Evolutionary conservation across 1,139 yeast species (phyloP).

Genomic region (Pichia norvegensis): DNA sequence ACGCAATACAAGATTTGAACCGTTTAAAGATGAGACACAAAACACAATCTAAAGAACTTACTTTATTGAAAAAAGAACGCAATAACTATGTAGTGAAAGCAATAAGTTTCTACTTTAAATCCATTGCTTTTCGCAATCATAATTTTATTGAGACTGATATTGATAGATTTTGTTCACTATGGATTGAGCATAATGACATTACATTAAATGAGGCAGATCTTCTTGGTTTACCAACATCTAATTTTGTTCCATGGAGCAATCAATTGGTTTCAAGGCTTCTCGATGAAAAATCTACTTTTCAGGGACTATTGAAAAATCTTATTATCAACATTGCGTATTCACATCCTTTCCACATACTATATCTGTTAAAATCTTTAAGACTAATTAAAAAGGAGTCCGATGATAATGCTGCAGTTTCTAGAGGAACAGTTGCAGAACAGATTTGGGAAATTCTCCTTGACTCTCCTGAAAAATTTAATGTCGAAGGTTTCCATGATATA

Average conservation of each 20-base stretch:
- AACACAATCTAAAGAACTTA: slow-evolving; percentile 44
- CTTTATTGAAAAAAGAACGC: slow-evolving; percentile 32
- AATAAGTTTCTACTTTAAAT: slow-evolving; percentile 50
- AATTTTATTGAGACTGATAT: slow-evolving; percentile 47
- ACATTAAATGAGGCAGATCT: slow-evolving; percentile 14
- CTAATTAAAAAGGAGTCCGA: slow-evolving; percentile 32
- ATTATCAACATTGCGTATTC: slow-evolving; percentile 44
- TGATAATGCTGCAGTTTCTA: slow-evolving; percentile 35
- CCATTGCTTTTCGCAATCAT: slow-evolving; percentile 40
- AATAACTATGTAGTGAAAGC: slow-evolving; percentile 47
- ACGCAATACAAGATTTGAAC: slow-evolving; percentile 35
- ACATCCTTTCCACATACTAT: slow-evolving; percentile 76
- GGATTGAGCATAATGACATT: slow-evolving; percentile 52
- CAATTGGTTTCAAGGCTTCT: slow-evolving; percentile 73
- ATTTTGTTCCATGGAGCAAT: slow-evolving; percentile 72
- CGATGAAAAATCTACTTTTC: slow-evolving; percentile 45
- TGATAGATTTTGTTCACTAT: slow-evolving; percentile 76
- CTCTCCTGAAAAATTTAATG: slow-evolving; percentile 15
- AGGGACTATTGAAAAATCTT: slow-evolving; percentile 42
- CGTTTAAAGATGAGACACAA: slow-evolving; percentile 41
- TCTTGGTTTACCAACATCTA: slow-evolving; percentile 42
- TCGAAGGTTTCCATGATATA: slow-evolving; percentile 18
- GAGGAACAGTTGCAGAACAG: slow-evolving; percentile 43
- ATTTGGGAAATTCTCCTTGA: slow-evolving; percentile 32
- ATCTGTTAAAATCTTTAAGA: slow-evolving; percentile 53